A percentile compares a stretch with the other conserved stretches of the same genome.
Conservation (phyloP, 257 asterid species). For the Solanum piurae region DNA sequence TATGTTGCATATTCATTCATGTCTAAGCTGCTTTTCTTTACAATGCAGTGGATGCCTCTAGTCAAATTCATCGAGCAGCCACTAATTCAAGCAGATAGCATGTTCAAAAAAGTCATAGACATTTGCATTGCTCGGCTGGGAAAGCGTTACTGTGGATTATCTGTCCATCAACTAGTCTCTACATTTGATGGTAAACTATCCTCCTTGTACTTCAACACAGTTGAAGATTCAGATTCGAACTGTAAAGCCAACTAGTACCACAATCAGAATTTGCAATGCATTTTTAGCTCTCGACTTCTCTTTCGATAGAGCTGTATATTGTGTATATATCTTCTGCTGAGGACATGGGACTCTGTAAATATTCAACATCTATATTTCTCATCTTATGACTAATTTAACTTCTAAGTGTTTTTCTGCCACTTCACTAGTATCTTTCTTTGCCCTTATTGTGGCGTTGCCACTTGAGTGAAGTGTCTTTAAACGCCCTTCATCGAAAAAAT, state of each 20-base stretch:
- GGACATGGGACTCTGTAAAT: neutral
- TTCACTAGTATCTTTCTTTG: neutral
- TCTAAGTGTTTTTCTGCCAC: neutral
- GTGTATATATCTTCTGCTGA: neutral
- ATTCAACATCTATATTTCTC: neutral
- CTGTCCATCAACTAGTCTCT: constrained; percentile 63
- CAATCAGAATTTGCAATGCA: neutral
- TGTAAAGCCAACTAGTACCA: constrained; percentile 31
- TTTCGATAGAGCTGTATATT: neutral
- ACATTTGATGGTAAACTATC: constrained; percentile 60
- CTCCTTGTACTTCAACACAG: constrained; percentile 63
- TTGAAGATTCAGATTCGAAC: constrained; percentile 27
- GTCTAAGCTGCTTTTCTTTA: neutral
- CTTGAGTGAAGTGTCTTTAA: neutral
- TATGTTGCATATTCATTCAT: neutral
- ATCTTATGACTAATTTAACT: neutral
- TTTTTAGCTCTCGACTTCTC: neutral
- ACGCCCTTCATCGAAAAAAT: neutral
- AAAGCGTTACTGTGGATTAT: constrained; percentile 60
- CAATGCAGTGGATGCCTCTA: constrained; percentile 70
- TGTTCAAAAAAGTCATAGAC: constrained; percentile 67
- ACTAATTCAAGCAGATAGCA: constrained; percentile 54
- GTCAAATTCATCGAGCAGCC: constrained; percentile 63
- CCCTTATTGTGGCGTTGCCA: neutral
- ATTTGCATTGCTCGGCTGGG: constrained; percentile 63